A percentile compares a stretch with the other conserved stretches of the same genome.
phyloP scores from a whole-genome alignment of 2,329 filamentous ascomycete species.

The Gaeumannomyces sp. region DNA sequence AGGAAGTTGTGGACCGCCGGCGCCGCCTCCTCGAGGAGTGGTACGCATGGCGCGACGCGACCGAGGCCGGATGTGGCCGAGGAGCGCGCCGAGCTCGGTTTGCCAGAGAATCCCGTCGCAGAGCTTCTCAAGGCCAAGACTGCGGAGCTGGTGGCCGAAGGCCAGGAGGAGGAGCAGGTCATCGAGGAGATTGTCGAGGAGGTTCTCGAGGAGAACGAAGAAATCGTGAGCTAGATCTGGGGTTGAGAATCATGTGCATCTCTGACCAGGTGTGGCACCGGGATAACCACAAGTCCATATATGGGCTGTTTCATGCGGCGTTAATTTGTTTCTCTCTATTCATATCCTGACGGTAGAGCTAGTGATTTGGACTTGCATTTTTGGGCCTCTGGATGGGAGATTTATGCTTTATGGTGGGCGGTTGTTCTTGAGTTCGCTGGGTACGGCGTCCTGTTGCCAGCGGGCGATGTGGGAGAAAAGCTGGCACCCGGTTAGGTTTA shows the following conservation, averaged over 20 bases:
- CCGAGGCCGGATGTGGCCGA: slow-evolving; percentile 66
- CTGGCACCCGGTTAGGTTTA: neutral
- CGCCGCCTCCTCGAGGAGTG: slow-evolving; percentile 81
- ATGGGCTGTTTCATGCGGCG: neutral
- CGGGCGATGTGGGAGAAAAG: neutral
- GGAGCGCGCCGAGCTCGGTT: slow-evolving; percentile 61
- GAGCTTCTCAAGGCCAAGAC: slow-evolving; percentile 53
- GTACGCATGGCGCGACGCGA: slow-evolving; percentile 72
- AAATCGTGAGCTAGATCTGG: slow-evolving; percentile 44
- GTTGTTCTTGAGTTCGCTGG: neutral
- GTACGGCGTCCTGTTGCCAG: neutral
- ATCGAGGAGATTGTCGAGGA: slow-evolving; percentile 89
- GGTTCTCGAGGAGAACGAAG: slow-evolving; percentile 79
- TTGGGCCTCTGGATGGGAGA: neutral
- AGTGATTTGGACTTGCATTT: neutral
- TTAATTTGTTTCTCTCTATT: neutral
- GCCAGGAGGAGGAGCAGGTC: slow-evolving; percentile 61
- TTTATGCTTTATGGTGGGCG: neutral
- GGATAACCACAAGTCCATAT: neutral
- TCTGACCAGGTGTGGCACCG: neutral
- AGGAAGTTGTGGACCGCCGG: slow-evolving; percentile 85
- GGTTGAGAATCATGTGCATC: neutral
- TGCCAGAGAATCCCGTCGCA: slow-evolving; percentile 60
- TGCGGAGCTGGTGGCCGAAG: slow-evolving; percentile 46
- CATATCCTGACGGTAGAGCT: neutral